Base-by-base conservation (phyloP, 768 basidiomycete species). In the Tylopilus cervinicoccineus region DNA sequence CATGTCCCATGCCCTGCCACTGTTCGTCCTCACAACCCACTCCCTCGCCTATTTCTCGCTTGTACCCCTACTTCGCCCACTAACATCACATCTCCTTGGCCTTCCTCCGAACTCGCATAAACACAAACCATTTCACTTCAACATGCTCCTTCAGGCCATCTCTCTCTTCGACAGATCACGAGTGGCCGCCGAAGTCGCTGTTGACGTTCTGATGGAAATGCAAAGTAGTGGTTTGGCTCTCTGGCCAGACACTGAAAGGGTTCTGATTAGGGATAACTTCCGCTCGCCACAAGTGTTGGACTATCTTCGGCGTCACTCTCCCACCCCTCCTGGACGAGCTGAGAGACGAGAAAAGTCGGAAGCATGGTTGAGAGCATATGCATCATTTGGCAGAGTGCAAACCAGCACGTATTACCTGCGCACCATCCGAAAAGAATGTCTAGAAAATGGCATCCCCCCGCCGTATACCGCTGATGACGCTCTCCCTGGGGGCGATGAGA, bases 31-130 rank as follows among this genome's bases (percentile, higher is more conserved):
- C 32, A 55, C 74, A 0, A 69, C 75, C 3, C 68, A 75, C 43
- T 67, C 77, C 26, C 75, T 86, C 8, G 73, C 76, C 16, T 68
- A 73, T 10, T 77, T 77, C 53, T 72, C 72, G 20, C 69, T 84
- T 22, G 52, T 78, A 13, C 49, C 72, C 2, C 73, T 76, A 0
- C 66, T 84, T 38, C 74, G 70, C 14, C 68, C 67, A 13, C 55
- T 83, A 22, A 57, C 78, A 10, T 62, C 74, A 28, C 60, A 64
- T 13, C 74, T 81, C 50, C 64, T 79, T 20, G 53, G 50, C 26
- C 66, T 70, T 4, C 59, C 56, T 28, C 47, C 57, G 3, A 36
- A 39, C 17, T 32, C 49, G 24, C 56, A 59, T 10, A 38, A 42
- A 9, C 22, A 52, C 38, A 56, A 61, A 14, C 47, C 72, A 28